Base-by-base conservation (phyloP, 2,329 filamentous ascomycete genomes). In the Pyricularia pennisetigena region DNA sequence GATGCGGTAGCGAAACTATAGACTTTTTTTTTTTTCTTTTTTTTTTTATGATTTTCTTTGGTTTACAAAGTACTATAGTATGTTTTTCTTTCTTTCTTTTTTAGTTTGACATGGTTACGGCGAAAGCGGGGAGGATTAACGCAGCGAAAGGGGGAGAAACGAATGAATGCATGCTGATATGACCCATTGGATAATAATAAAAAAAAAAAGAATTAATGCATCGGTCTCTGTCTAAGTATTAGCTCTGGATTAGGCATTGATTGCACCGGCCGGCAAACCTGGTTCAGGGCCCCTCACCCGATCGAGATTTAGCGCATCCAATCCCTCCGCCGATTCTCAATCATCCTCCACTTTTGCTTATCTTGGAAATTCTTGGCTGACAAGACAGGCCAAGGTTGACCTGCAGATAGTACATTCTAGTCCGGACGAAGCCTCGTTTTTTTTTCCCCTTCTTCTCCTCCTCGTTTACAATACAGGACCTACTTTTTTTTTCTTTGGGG, bases 1-100 rank as follows among this genome's bases (percentile, higher is more conserved):
- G 67, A 64, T 63, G 41, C 8, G n/a, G 49, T 32, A 57, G 63
- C 67, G 20, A 68, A 65, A 30, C 41, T 68, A 26, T 68, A 61
- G 14, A 32, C 35, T 49, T 49, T n/a, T 49, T n/a, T 41, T 41
- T 20, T 41, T 41, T 41, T 6, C 12, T 41, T 7, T n/a, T 8
- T n/a, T 14, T 2, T 35, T 35, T 35, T 1, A 14, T 35, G 14
- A 14, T 9, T 14, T 14, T 35, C 32, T 35, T 2, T 35, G 12
- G 32, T 35, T 35, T 14, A 35, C 12, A 12, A 35, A 32, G n/a
- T n/a, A n/a, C n/a, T n/a, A n/a, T n/a, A 35, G 32, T 35, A 35
- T 35, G 32, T 49, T n/a, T 49, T 49, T 20, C 7, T n/a, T 49
- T n/a, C 5, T 49, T n/a, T n/a, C n/a, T n/a, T n/a, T n/a, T n/a